phyloP scores from a whole-genome alignment of 306 rosid species.

The Erythrophleum fordii region DNA sequence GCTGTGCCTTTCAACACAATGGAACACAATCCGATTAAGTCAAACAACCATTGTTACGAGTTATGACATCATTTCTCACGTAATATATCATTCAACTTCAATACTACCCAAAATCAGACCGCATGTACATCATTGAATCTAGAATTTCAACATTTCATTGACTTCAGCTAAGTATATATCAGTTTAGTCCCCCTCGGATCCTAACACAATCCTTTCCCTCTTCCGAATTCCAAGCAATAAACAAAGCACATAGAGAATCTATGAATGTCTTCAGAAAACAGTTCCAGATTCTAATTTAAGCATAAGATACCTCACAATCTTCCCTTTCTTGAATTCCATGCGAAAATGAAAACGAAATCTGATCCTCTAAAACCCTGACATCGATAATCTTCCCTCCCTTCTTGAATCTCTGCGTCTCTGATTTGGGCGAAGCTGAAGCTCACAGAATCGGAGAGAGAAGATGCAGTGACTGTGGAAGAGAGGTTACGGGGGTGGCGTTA shows the following conservation, averaged over 20 bases:
- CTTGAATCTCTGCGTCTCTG: not conserved
- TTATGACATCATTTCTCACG: not conserved
- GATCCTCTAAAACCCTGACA: slow-evolving; percentile 40
- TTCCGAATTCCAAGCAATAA: not conserved
- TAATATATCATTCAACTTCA: not conserved
- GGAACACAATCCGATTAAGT: not conserved
- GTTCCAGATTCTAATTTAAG: not conserved
- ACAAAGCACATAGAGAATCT: not conserved
- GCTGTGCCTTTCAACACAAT: not conserved
- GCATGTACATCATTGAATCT: not conserved
- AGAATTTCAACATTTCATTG: not conserved
- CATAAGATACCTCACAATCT: slow-evolving; percentile 59
- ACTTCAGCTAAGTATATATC: not conserved
- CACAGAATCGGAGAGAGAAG: not conserved
- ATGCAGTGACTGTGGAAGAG: not conserved
- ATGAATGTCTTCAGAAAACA: not conserved
- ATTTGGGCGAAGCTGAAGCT: not conserved
- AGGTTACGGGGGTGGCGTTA: not conserved
- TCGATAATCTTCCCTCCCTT: not conserved
- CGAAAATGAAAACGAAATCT: slow-evolving; percentile 26
- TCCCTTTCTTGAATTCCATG: slow-evolving; percentile 63
- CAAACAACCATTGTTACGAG: not conserved
- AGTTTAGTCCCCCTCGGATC: not conserved
- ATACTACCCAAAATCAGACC: not conserved
- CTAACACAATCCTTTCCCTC: not conserved